phyloP scores from a whole-genome alignment of 768 basidiomycete species.

The Lepiota venenata region DNA sequence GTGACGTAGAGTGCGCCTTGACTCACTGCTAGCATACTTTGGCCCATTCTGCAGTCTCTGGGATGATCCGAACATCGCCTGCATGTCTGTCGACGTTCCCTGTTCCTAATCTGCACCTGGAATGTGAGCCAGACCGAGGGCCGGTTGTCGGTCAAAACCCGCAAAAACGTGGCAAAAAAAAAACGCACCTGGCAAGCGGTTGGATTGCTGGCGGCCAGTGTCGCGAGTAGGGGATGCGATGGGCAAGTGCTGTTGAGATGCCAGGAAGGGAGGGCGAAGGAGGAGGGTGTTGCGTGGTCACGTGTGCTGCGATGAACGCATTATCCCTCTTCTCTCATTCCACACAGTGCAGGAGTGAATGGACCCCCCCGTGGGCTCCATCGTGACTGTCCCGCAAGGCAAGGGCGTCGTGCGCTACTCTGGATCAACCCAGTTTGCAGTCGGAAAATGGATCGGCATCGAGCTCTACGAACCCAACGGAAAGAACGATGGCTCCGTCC shows the following conservation, averaged over 20 bases:
- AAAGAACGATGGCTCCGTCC: slow-evolving; percentile 94
- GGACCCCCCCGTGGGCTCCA: slow-evolving; percentile 53
- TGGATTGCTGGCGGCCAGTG: not conserved
- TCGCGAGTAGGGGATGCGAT: not conserved
- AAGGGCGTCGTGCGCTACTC: slow-evolving; percentile 84
- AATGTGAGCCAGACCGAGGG: not conserved
- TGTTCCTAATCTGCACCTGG: not conserved
- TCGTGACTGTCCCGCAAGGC: slow-evolving; percentile 79
- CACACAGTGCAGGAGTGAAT: slow-evolving; percentile 3
- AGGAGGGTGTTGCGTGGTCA: not conserved
- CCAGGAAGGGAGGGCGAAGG: no score
- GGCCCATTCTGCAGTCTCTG: slow-evolving; percentile 9
- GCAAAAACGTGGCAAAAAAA: not conserved
- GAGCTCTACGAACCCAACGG: slow-evolving; percentile 81
- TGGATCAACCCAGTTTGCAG: slow-evolving; percentile 78
- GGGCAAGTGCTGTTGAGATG: no score
- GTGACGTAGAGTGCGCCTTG: not conserved
- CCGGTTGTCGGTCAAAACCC: not conserved
- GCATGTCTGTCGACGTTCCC: not conserved
- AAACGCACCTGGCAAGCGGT: not conserved
- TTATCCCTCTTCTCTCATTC: not conserved
- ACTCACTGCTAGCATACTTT: slow-evolving; percentile 12
- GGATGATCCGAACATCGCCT: slow-evolving; percentile 5
- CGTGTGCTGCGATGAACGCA: not conserved
- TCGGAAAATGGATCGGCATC: slow-evolving; percentile 94